Base-by-base conservation (phyloP, 2,329 filamentous ascomycete genomes). In the Lachnellula subtilissima region DNA sequence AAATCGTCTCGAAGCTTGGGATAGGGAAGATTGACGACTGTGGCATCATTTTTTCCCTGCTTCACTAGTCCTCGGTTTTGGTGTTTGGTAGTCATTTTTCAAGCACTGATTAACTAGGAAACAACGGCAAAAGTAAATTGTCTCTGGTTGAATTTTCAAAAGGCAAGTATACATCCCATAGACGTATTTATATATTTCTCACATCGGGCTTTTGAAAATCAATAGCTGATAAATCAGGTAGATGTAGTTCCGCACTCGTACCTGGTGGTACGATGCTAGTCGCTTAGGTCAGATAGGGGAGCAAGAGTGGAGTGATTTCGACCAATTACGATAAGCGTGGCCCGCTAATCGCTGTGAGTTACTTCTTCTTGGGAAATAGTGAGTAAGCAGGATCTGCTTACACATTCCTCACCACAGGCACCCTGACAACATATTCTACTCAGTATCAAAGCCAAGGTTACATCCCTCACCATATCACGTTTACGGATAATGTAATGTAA, bases 1-100 rank as follows among this genome's bases (percentile, higher is more conserved):
- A 61, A 66, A 40, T 61, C 59, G 25, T 52, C 50, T 36, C 54
- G 54, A 15, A 65, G 48, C 19, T 40, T 52, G 22, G 54, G 54
- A 32, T 51, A 43, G 4, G 54, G 49, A 11, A 52, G 35, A 8
- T 35, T 42, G 3, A 7, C 28, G 14, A 56, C 28, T 3, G 17
- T 17, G 19, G 54, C 45, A 32, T 37, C 35, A 11, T 45, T 43
- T 23, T 35, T 25, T 17, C 15, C 42, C 22, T 14, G 17, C 50
- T 56, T 56, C 17, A 52, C 23, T 4, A 56, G 8, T 14, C 49
- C 54, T 12, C 45, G 42, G 23, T 52, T 52, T 22, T 14, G 39
- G 3, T 32, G n/a, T 17, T 45, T 28, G 25, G 42, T 28, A n/a
- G 49, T 15, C 47, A 54, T 54, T 54, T 12, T 19, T 9, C n/a